Base-by-base conservation (phyloP, 257 asterid species). In the Hygrophila difformis region DNA sequence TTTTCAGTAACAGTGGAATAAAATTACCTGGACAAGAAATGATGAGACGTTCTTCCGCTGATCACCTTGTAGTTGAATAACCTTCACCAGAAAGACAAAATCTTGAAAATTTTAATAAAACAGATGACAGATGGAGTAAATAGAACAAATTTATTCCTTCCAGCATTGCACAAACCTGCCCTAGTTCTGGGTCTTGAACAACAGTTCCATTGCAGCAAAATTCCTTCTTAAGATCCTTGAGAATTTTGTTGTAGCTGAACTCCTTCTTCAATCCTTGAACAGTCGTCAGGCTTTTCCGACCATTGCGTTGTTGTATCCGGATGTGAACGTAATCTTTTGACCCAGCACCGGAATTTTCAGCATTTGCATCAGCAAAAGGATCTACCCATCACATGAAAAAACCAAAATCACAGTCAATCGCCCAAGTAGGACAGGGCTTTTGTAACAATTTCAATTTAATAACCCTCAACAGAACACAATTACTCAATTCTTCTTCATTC, bases 121-220 rank as follows among this genome's bases (percentile, higher is more conserved):
- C 12, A 10, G 21, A 49, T 44, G 7, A 3, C 55, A 12, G 6
- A 12, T 3, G 17, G 13, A 6, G 8, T 12, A 5, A 49, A 14
- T 6, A 33, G 33, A 19, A 50, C 18, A 8, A 12, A 5, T 37
- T 13, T 38, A 43, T 31, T 8, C 36, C 16, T 15, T 16, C 11
- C n/a, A n/a, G n/a, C n/a, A n/a, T n/a, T n/a, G n/a, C n/a, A n/a
- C 64, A 21, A 22, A 82, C 94, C 84, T 85, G 91, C 67, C 95
- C 95, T 69, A 85, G 62, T 69, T 85, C 95, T 3, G 91, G 80
- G 60, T 85, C 93, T 62, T 85, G 85, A 45, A 85, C 92, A 23
- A 85, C 95, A 24, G 95, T 85, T 40, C 95, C 95, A 76, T 84
- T 84, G 82, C 95, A 84, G 78, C 95, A 84, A 57, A 81, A 81